Evolutionary conservation across 768 basidiomycete species (phyloP), one percentile per base, ranked within the genome.

Genomic region (Gymnopilus junonius): DNA sequence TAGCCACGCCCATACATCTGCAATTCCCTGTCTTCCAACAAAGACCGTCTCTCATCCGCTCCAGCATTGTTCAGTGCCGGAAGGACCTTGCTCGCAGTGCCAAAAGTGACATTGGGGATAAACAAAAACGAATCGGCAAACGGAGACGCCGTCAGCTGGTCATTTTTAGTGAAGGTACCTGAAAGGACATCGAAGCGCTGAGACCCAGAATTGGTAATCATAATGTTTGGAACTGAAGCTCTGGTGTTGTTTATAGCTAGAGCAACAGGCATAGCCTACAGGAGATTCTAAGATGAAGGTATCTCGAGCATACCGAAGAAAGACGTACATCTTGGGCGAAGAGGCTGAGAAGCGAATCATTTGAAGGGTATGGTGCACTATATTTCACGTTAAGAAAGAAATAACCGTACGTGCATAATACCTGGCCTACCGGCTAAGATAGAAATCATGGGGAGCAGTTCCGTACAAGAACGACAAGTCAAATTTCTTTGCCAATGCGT

Each of bases 161-260:
- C 92, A 71, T 94, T 91, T 73, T 87, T 87, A 31, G 89, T 90
- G 76, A 95, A 94, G 2, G 85, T 69, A 1, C 93, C 93, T 1
- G 80, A 67, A 69, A 86, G 87, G 55, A 93, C 73, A 67, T 90
- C 83, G 75, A 87, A 92, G 54, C 91, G 86, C 68, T 87, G 79
- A 11, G 80, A 84, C 11, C 84, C 89, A 1, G 89, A 83, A 74
- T 90, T 88, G 56, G 80, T 76, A 61, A 93, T 84, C 72, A 90
- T 84, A 66, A 92, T 77, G 65, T 82, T 87, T 34, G 90, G 87
- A 51, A 85, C 83, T 2, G 72, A 72, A 4, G 84, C 81, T 25
- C 90, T 85, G 2, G 85, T 78, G 73, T 91, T 91, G 77, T 91
- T 88, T 70, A 86, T 74, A 4, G 83, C 74, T 37, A 90, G 81